A percentile compares a stretch with the other conserved stretches of the same genome.
These are phyloP conservation scores for Talaromyces sp. DNA, from an alignment of 2,329 filamentous ascomycete genomes.

Conservation along the genomic window DNA sequence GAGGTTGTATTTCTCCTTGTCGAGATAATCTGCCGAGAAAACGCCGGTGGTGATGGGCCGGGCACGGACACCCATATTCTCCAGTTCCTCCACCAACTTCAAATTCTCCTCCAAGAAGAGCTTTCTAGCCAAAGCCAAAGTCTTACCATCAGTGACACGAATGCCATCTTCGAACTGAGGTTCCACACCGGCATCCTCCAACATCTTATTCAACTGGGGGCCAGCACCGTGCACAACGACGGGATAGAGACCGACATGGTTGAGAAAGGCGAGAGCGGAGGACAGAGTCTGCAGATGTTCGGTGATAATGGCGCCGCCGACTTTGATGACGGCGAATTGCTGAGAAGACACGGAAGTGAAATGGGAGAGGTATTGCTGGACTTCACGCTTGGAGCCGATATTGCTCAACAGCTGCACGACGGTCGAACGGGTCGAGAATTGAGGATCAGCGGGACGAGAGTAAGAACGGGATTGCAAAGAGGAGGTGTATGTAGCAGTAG, in stretches of 20 bases:
- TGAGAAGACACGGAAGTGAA: conserved; percentile 96
- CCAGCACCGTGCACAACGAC: conserved; percentile 94
- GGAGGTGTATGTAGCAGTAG: not conserved
- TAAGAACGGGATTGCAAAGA: conserved; percentile 37
- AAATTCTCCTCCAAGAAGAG: conserved; percentile 94
- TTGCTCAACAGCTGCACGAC: conserved; percentile 90
- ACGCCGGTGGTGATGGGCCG: conserved; percentile 85
- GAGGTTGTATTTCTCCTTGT: conserved; percentile 92
- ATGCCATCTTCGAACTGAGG: conserved; percentile 96
- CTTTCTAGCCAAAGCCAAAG: conserved; percentile 80
- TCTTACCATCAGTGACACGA: conserved; percentile 91
- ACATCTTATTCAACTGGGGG: conserved; percentile 86
- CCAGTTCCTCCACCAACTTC: conserved; percentile 82
- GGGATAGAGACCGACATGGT: conserved; percentile 90
- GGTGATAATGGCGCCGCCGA: conserved; percentile 90
- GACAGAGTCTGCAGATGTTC: conserved; percentile 91
- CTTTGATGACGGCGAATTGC: conserved; percentile 97
- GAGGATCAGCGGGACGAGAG: conserved; percentile 43
- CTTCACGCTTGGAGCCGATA: conserved; percentile 92
- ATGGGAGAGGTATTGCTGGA: conserved; percentile 94
- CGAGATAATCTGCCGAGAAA: conserved; percentile 87
- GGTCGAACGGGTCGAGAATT: conserved; percentile 67
- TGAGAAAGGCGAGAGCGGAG: conserved; percentile 81
- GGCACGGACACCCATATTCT: conserved; percentile 82
- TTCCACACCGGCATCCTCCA: conserved; percentile 87